phyloP scores from a whole-genome alignment of 164 flowering plant genomes.

The Magnolia changhungtana region DNA sequence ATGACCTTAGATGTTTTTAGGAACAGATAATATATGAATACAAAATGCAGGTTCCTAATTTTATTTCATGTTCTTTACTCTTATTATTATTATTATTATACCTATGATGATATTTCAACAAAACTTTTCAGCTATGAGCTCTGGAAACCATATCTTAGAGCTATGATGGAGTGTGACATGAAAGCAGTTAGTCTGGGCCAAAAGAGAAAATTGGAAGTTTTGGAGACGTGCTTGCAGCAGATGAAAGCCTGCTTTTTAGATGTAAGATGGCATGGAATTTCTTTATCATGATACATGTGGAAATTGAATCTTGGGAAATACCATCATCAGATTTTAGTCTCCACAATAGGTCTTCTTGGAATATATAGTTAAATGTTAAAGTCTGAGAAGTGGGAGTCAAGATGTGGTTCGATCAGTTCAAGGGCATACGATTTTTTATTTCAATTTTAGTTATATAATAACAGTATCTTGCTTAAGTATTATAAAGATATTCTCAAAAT shows the following conservation, averaged over 20 bases:
- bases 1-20: too few species aligned
- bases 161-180: constrained; percentile 94
- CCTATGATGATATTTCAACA: neutral
- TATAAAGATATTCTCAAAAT: too few species aligned
- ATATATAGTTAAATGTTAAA: too few species aligned
- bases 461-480: too few species aligned
- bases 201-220: constrained; percentile 73
- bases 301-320: neutral
- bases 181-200: constrained; percentile 80
- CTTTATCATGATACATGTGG: neutral
- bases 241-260: constrained; percentile 94
- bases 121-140: constrained; percentile 59
- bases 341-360: too few species aligned
- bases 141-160: constrained; percentile 95
- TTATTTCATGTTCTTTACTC: neutral
- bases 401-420: too few species aligned
- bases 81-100: neutral
- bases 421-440: too few species aligned
- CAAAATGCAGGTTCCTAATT: neutral
- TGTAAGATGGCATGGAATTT: constrained; percentile 41
- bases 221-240: constrained; percentile 75
- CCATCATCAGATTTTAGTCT: too few species aligned
- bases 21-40: too few species aligned
- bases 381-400: too few species aligned
- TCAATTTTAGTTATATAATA: too few species aligned